Base-by-base conservation (phyloP, 441 rosid species). In the Jatropha multifida region DNA sequence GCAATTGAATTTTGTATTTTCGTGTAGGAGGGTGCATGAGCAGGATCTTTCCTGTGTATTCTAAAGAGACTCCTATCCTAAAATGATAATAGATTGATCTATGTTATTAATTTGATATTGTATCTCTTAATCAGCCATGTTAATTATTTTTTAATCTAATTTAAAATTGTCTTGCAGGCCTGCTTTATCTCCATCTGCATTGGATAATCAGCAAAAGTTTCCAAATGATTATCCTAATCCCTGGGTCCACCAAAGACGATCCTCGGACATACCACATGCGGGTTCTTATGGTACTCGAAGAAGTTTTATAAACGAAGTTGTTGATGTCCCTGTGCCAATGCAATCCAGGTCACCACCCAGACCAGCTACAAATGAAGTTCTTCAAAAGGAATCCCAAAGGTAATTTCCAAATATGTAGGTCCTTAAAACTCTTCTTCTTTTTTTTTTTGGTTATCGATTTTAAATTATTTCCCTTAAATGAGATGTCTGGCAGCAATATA, bases 321-420 rank as follows among this genome's bases (percentile, higher is more conserved):
- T 71, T 60, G 83, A 85, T 78, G 78, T 77, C 58, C 86, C 82
- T 81, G 85, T 56, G 71, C 83, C 89, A 62, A 85, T 84, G 75
- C 80, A 82, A 74, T 82, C 80, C 68, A 85, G 78, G 73, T 75
- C 91, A 78, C 86, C 88, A 1, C 81, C 80, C 73, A 40, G 52
- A 32, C 71, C 83, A 77, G 69, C 77, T 49, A 67, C 75, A 37
- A 80, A 69, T 74, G 83, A 80, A 63, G 77, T 86, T 81, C 17
- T 71, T 77, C 87, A 77, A 63, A 79, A 81, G 69, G 84, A 86
- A 58, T 78, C 85, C 73, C 82, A 75, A 74, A 90, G 92, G 94
- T 90, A 85, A 10, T 74, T 46, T 37, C 32, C 26, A 60, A 59
- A 65, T 51, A 44, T 58, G 54, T 11, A 71, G 13, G 23, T 48